Percentiles rank a stretch among this genome's conserved stretches.
phyloP scores from a whole-genome alignment of 306 rosid genomes.

The Acmispon strigosus region DNA sequence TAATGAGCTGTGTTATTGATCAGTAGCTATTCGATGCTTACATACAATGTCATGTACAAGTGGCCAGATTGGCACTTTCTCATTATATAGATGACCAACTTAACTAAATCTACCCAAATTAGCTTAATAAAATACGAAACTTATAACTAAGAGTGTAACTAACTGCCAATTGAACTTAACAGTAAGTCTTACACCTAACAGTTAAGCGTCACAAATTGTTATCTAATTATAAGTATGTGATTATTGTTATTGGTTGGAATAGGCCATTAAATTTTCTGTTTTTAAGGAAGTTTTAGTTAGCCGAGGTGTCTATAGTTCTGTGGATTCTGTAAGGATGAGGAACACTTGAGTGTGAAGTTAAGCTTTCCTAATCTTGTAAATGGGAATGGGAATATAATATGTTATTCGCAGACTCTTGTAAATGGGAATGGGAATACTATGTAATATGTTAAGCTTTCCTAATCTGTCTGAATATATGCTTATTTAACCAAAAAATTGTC shows the following conservation, averaged over 20 bases:
- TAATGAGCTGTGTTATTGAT: too few relatives aligned
- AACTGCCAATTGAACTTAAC: too few relatives aligned
- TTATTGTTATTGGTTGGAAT: not conserved
- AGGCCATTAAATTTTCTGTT: not conserved
- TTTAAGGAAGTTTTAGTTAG: not conserved
- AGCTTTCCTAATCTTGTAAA: not conserved
- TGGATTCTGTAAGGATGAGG: not conserved
- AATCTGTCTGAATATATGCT: not conserved
- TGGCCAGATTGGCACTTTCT: too few relatives aligned
- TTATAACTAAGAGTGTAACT: too few relatives aligned
- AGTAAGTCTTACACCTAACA: too few relatives aligned
- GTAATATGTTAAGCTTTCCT: not conserved
- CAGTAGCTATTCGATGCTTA: too few relatives aligned
- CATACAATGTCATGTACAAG: too few relatives aligned
- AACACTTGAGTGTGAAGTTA: not conserved
- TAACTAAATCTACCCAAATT: too few relatives aligned
- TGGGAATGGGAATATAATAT: not conserved
- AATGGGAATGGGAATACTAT: not conserved
- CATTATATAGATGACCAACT: too few relatives aligned
- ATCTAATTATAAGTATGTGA: not conserved
- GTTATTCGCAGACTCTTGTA: too few relatives aligned
- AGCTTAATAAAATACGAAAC: too few relatives aligned
- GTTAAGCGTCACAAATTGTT: not conserved
- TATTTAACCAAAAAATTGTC: not conserved
- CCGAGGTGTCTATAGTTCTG: not conserved